Base-by-base conservation (phyloP, 1,284 basidiomycete genomes). In the Boletus austroedulis region DNA sequence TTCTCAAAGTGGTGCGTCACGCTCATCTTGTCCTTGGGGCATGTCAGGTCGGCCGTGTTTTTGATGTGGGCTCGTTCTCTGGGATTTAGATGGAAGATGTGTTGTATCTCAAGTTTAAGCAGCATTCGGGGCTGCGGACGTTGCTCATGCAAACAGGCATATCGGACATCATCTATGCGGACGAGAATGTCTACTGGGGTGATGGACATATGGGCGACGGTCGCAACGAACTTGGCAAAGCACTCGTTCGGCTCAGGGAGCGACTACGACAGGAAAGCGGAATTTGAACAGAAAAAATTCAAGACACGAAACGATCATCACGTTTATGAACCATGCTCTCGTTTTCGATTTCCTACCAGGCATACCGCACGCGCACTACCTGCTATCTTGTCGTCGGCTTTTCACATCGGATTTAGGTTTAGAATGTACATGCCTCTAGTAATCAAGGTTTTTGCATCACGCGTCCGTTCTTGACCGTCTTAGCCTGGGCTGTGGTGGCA, bases 31-130 rank as follows among this genome's bases (percentile, higher is more conserved):
- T 15, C 23, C 31, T n/a, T 40, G 17, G 17, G 19, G n/a, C n/a
- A n/a, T n/a, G n/a, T n/a, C n/a, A n/a, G n/a, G n/a, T n/a, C n/a
- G n/a, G n/a, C n/a, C n/a, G n/a, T 10, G 24, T 32, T 50, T 40
- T n/a, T 40, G 38, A 40, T 40, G 38, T n/a, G 10, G 38, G 10
- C n/a, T 8, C n/a, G 38, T 40, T 40, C 5, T 40, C n/a, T 34
- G 32, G 32, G 32, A n/a, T 62, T 11, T 50, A 87, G 86, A 79
- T 86, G 78, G 81, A 85, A 53, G 80, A 84, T 3, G 84, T 82
- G 26, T 64, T 88, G 56, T 78, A 79, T 59, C 62, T 76, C 55
- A 90, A 89, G 65, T 83, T 89, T 66, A 76, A 76, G 44, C 87
- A 89, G 71, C 82, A 89, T 64, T 73, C 76, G 2, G 66, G 76